Base-by-base conservation (phyloP, 2,329 filamentous ascomycete genomes). In the Dryadomyces quercivorus region DNA sequence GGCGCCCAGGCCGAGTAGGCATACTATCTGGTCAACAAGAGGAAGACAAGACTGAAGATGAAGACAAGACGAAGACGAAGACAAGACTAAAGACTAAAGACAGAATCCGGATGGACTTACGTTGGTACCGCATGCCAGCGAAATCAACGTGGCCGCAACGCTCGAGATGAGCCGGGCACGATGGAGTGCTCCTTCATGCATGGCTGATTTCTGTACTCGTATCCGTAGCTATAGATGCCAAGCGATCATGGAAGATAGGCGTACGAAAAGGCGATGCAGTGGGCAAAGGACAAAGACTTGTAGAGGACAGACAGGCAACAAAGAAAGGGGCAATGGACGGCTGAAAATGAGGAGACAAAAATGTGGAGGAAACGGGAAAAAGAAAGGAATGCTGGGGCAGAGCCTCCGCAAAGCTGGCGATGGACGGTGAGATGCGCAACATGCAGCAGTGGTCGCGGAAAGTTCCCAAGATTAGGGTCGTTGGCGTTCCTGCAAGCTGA, bases 1-100 rank as follows among this genome's bases (percentile, higher is more conserved):
- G 93, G 93, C 15, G 88, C 90, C 91, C 93, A 98, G 70, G 92
- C 92, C 54, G 90, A 96, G 71, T 96, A 98, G 65, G 91, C 92
- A 80, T 98, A 97, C 89, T 96, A 52, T 16, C 2, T 15, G 21
- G 34, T 50, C 22, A 54, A 47, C 38, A 8, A 18, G n/a, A n/a
- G n/a, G n/a, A n/a, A n/a, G n/a, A n/a, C n/a, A n/a, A n/a, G n/a
- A n/a, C n/a, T n/a, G n/a, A n/a, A n/a, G n/a, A n/a, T n/a, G n/a
- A n/a, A n/a, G n/a, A n/a, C n/a, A n/a, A n/a, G n/a, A n/a, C n/a
- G n/a, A n/a, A n/a, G n/a, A n/a, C n/a, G n/a, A n/a, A n/a, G n/a
- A n/a, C n/a, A n/a, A n/a, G n/a, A n/a, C n/a, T n/a, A 20, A 26
- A 31, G 12, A 45, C 18, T 9, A 16, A 16, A 2, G n/a, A 16